Base-by-base conservation (phyloP, 2,329 filamentous ascomycete genomes). In the Paraconiothyrium sp. region DNA sequence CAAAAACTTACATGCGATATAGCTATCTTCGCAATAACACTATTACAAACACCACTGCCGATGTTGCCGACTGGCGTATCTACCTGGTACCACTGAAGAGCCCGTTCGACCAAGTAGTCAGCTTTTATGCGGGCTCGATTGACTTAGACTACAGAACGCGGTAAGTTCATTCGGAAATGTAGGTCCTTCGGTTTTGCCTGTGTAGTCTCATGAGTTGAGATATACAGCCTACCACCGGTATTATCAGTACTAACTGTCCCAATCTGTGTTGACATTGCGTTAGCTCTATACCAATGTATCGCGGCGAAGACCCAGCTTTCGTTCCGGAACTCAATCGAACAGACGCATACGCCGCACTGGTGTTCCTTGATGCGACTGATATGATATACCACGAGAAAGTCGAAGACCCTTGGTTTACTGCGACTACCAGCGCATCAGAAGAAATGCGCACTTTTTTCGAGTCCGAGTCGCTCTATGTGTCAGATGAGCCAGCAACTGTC, bases 321-420 rank as follows among this genome's bases (percentile, higher is more conserved):
- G 47, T 59, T n/a, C 35, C 51, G 13, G 59, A 60, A 24, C 39
- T 66, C 7, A 44, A 39, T 27, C 27, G 44, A 27, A 32, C 43
- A 20, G 46, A 61, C 43, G 48, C 54, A 8, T 10, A 49, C 9
- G 24, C 50, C 16, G 11, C 59, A 13, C 13, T 59, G 1, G 1
- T 56, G 0, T 54, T 44, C 16, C 56, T 64, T 2, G 57, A 57
- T 16, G 41, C 58, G 9, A 44, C 51, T 1, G 32, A 34, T 52
- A n/a, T 63, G 10, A 8, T 20, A 14, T 50, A 58, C 32, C 30
- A n/a, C 3, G 9, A 41, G 13, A 59, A 51, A 30, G 27, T 30
- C 22, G 55, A 63, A 30, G 63, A 65, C 35, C 58, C 58, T 22
- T 65, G 63, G 63, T 63, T 63, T 50, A 13, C 44, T n/a, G 60